Base-by-base conservation (phyloP, 2,329 filamentous ascomycete species). In the Knoxdaviesia proteae region DNA sequence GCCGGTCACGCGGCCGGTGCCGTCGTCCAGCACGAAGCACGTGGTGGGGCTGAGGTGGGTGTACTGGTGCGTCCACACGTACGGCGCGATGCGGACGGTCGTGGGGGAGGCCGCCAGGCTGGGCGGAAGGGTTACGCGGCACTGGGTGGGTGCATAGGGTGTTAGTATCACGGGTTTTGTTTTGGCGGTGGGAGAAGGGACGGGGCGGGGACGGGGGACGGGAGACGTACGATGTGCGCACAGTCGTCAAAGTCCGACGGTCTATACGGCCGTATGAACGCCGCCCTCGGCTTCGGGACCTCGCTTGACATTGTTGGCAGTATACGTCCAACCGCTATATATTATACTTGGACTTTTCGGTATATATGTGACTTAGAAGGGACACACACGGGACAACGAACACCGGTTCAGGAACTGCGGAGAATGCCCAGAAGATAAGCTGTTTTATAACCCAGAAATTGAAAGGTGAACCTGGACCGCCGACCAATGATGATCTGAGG, bases 41-140 rank as follows among this genome's bases (percentile, higher is more conserved):
- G 60, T 61, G 7, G 47, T 36, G 0, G 65, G 64, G 6, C 56
- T 63, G 45, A 68, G 61, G 48, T 59, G 54, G 10, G 63, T 66
- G 57, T 63, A 68, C 35, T 60, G 65, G 50, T 68, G 64, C 6
- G 63, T 65, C 66, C 66, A 69, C 50, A 69, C 49, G 54, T 69
- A 68, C 1, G 65, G 64, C 9, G 63, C 57, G 32, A 66, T 55
- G 11, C 54, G 54, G 39, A 48, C 47, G 5, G 57, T 58, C 7
- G 49, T 50, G 34, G 57, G 51, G 32, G 60, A 61, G 11, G 49
- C 38, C 31, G 49, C 35, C n/a, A 68, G 58, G 5, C 58, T 60
- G 0, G 61, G 60, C 4, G 64, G 63, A 11, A 68, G 60, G 33
- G 65, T 69, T 32, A 54, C 60, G 42, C 63, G 61, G 52, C 66